Base-by-base conservation (phyloP, 2,329 filamentous ascomycete genomes). In the Colletotrichum spinosum region DNA sequence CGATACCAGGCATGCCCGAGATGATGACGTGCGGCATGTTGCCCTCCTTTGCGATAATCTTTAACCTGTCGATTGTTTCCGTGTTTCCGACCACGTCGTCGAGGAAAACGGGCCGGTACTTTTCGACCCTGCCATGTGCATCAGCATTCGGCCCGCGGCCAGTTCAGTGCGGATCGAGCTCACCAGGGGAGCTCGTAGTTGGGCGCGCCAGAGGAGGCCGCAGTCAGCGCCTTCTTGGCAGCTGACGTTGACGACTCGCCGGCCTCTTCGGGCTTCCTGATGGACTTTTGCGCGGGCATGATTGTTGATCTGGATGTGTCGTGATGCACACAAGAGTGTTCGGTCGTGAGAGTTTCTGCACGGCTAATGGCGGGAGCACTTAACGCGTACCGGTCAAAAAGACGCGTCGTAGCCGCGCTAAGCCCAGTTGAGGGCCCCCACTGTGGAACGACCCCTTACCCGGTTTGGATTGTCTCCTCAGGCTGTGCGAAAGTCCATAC, bases 1-100 rank as follows among this genome's bases (percentile, higher is more conserved):
- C 96, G 74, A 98, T 99, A 75, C 96, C 96, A 17, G 96, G 96
- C 94, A 97, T 98, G 66, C 96, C 96, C n/a, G 93, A 97, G 74
- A 99, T 98, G 79, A 99, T 98, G 74, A 99, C 89, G 80, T 99
- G 96, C 2, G 96, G 96, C 94, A 99, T 97, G 80, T 99, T 99
- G 72, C 96, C 96, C 81, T 98, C 96, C 79, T 94, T 96, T 51
- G 96, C 94, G 72, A 99, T 98, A 74, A 99, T 98, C 77, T 98
- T 98, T 72, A 99, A 84, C 60, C 96, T 92, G 78, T 98, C 95
- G 72, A 99, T 94, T 1, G 96, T 99, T 78, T 99, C 96, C 17
- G 93, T 97, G 79, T 99, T 99, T 74, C 96, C 96, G 59, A 99
- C 96, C 57, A 99, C 90, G 81, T 99, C 95, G 80, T 98, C 94